Conservation (phyloP, 164 flowering plant genomes). For the Nymphaea colorata region DNA sequence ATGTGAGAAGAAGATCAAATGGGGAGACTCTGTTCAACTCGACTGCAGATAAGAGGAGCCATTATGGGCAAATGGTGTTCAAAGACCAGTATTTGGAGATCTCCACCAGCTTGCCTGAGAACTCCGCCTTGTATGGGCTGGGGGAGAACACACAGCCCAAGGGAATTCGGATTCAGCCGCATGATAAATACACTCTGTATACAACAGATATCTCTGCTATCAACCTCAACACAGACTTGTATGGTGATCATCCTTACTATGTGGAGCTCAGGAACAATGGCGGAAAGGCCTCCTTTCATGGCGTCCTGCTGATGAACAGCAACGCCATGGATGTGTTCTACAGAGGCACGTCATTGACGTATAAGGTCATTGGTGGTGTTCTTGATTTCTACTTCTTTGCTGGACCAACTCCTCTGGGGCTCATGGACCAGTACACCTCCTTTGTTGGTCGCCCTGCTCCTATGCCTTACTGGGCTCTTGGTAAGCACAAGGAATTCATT, state of each 20-base stretch:
- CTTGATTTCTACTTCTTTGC: constrained; percentile 87
- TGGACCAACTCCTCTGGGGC: constrained; percentile 70
- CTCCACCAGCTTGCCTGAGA: constrained; percentile 67
- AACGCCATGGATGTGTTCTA: constrained; percentile 98
- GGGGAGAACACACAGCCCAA: constrained; percentile 92
- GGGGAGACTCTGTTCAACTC: constrained; percentile 77
- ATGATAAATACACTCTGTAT: constrained; percentile 82
- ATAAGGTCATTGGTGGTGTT: constrained; percentile 91
- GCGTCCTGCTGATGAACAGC: constrained; percentile 74
- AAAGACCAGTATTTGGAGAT: constrained; percentile 92
- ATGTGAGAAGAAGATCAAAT: constrained; percentile 67
- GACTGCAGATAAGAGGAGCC: constrained; percentile 37
- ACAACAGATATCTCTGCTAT: constrained; percentile 81
- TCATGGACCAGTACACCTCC: constrained; percentile 83
- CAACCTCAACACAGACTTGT: constrained; percentile 69
- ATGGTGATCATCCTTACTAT: constrained; percentile 92
- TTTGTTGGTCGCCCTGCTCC: constrained; percentile 90
- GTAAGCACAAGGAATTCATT: constrained; percentile 22
- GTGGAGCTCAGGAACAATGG: constrained; percentile 81
- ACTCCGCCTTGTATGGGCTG: constrained; percentile 79
- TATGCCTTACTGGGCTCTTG: constrained; percentile 98
- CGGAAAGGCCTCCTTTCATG: constrained; percentile 48
- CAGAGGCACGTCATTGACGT: constrained; percentile 68
- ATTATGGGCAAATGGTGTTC: constrained; percentile 57
- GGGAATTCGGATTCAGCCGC: constrained; percentile 69